Conservation (phyloP, 441 rosid species). For the Eutrema salsugineum region DNA sequence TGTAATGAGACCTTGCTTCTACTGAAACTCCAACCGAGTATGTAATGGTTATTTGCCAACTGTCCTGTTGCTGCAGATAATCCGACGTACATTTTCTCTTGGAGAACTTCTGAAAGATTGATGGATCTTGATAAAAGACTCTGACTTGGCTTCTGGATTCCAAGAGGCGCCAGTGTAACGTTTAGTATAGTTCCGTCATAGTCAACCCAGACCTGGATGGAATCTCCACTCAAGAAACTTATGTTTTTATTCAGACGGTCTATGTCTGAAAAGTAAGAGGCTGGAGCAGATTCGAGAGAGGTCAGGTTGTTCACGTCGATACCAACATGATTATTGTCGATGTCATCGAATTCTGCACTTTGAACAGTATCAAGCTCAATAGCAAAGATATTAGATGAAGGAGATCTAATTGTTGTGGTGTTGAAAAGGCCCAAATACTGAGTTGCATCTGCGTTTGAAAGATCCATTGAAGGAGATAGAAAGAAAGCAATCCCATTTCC, state of each 20-base stretch:
- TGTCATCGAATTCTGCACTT: conserved; percentile 29
- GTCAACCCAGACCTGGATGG: conserved; percentile 51
- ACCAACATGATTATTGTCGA: conserved; percentile 39
- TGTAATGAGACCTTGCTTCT: conserved; percentile 22
- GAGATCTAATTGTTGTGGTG: conserved; percentile 30
- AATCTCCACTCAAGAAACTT: conserved; percentile 29
- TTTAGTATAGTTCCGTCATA: conserved; percentile 46
- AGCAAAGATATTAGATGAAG: conserved; percentile 35
- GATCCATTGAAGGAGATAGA: conserved; percentile 43
- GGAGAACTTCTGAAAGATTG: conserved; percentile 17
- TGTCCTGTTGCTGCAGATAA: conserved; percentile 31
- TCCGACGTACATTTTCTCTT: conserved; percentile 26
- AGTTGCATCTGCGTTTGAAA: conserved; percentile 35
- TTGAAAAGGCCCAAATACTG: conserved; percentile 53
- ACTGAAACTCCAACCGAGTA: conserved; percentile 38
- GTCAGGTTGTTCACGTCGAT: conserved; percentile 32
- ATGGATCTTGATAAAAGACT: conserved; percentile 22
- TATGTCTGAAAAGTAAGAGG: conserved; percentile 26
- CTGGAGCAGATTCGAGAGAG: conserved; percentile 19
- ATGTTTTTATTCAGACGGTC: conserved; percentile 18
- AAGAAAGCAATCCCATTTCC: conserved; percentile 65
- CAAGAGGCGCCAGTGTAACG: conserved; percentile 30
- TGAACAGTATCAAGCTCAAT: conserved; percentile 44
- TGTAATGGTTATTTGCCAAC: conserved; percentile 23
- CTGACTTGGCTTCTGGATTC: conserved; percentile 16